phyloP scores from a whole-genome alignment of 208 protist genomes.

The Leishmania tropica region DNA sequence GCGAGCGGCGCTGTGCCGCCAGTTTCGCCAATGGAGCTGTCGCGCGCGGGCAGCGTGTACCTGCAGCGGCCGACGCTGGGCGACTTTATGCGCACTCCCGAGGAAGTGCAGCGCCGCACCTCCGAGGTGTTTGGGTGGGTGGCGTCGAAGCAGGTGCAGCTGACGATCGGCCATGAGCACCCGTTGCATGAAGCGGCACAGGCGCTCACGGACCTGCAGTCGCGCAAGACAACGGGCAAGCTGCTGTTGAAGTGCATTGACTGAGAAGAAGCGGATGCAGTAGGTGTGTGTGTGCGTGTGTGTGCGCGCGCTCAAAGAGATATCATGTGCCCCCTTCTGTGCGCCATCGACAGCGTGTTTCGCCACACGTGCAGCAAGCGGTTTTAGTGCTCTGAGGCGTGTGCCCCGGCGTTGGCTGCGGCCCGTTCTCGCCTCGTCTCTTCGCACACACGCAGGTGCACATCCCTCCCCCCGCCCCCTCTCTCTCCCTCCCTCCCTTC shows the following conservation, averaged over 20 bases:
- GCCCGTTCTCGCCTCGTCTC: no score
- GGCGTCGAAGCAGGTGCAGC: conserved; percentile 38
- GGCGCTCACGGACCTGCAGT: conserved; percentile 67
- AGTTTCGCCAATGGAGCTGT: conserved; percentile 65
- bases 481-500: background rate
- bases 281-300: background rate
- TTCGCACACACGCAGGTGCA: background rate
- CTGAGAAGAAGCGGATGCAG: conserved; percentile 1
- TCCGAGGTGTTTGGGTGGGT: conserved; percentile 78
- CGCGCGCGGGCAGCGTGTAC: conserved; percentile 64
- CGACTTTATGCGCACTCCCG: conserved; percentile 57
- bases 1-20: conserved; percentile 83
- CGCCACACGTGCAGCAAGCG: no score
- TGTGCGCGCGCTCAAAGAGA: background rate
- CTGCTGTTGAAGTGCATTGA: conserved; percentile 34
- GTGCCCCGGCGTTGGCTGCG: no score
- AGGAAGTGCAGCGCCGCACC: conserved; percentile 44
- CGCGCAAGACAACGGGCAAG: conserved; percentile 60
- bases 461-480: background rate
- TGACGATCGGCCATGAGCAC: conserved; percentile 54
- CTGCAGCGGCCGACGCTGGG: conserved; percentile 77
- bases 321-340: background rate
- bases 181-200: conserved; percentile 47
- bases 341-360: background rate
- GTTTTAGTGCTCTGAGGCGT: no score